Conservation (phyloP, 2,329 filamentous ascomycete species). For the Simplicillium sp. region DNA sequence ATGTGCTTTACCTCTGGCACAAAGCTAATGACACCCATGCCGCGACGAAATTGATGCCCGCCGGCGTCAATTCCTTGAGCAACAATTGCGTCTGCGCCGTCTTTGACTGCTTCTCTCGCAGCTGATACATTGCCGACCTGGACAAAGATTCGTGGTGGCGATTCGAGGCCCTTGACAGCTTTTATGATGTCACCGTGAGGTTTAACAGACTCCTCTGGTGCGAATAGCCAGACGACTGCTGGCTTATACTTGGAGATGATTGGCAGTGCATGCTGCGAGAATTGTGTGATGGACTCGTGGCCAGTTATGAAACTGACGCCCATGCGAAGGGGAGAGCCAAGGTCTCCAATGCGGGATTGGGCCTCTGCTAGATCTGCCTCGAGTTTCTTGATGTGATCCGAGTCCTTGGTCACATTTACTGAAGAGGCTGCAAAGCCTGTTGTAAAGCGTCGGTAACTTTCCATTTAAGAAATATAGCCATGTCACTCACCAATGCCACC, state of each 20-base stretch:
- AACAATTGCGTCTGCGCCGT: conserved; percentile 48
- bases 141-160: conserved; percentile 41
- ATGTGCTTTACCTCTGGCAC: conserved; percentile 47
- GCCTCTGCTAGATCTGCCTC: conserved; percentile 19
- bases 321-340: conserved; percentile 39
- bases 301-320: conserved; percentile 50
- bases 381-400: conserved; percentile 21
- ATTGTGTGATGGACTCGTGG: conserved; percentile 26
- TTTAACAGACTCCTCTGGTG: conserved; percentile 35
- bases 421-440: conserved; percentile 23
- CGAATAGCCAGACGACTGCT: conserved; percentile 59
- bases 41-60: conserved; percentile 48
- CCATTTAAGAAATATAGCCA: background rate
- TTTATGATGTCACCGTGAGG: conserved; percentile 26
- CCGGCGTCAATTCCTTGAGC: conserved; percentile 56
- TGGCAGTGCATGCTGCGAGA: conserved; percentile 33
- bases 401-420: conserved; percentile 18
- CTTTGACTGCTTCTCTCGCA: conserved; percentile 36
- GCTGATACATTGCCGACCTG: conserved; percentile 52
- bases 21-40: conserved; percentile 44
- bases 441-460: no score
- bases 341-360: conserved; percentile 15
- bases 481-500: conserved; percentile 23
- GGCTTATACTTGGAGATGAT: conserved; percentile 43
- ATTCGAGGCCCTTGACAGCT: conserved; percentile 18